A percentile compares a stretch with the other conserved stretches of the same genome.
These are phyloP conservation scores for Bolboschoenus planiculmis DNA, from an alignment of 176 grass and related monocot species.

Conservation along the genomic window DNA sequence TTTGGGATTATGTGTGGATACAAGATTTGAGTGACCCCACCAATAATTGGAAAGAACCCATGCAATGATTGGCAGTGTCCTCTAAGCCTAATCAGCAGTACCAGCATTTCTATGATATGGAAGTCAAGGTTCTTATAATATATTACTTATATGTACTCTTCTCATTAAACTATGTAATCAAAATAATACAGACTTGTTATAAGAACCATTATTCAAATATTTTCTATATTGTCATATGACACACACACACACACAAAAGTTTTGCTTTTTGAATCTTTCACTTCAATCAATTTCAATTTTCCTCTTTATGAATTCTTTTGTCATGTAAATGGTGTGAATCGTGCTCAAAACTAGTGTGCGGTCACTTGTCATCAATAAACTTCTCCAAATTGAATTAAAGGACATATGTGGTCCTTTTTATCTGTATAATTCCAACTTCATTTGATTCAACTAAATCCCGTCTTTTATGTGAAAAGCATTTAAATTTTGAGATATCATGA, in stretches of 20 bases:
- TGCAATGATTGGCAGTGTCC: conserved; percentile 3
- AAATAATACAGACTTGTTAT: not conserved
- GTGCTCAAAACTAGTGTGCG: not conserved
- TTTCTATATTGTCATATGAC: no score
- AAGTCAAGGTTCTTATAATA: not conserved
- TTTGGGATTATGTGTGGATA: not conserved
- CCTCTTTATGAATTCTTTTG: not conserved
- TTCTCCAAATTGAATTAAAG: not conserved
- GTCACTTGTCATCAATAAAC: not conserved
- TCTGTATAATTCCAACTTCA: not conserved
- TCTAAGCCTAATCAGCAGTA: not conserved
- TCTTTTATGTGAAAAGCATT: not conserved
- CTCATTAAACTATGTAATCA: not conserved
- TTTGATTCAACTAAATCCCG: not conserved
- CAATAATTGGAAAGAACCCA: not conserved
- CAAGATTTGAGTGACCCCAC: conserved; percentile 8
- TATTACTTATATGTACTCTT: not conserved
- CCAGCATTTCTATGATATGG: not conserved
- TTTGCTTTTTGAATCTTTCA: not conserved
- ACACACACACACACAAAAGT: no score
- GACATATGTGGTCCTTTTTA: not conserved
- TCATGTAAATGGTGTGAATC: not conserved
- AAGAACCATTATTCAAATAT: not conserved
- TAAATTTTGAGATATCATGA: not conserved
- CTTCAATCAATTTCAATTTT: not conserved